Evolutionary conservation across 1,284 basidiomycete species (phyloP).

Genomic region (Leucoagaricus sp.): DNA sequence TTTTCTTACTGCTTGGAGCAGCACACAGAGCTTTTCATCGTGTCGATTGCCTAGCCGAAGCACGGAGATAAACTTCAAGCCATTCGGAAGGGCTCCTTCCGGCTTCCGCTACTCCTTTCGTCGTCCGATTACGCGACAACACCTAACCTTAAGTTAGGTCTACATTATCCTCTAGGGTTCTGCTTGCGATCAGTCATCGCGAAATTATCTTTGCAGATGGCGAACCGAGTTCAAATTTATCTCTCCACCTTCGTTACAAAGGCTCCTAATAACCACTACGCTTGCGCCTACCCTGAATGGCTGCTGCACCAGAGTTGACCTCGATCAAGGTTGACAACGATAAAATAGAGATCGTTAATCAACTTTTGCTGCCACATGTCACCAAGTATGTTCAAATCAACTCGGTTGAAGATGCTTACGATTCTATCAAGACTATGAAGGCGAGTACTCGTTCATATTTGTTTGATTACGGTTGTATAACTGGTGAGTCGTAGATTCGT

Average conservation of each 20-base stretch:
- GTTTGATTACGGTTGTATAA: neutral
- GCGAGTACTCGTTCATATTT: conserved; percentile 35
- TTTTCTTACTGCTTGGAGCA: too few species aligned
- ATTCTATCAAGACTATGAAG: conserved; percentile 94
- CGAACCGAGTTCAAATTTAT: neutral
- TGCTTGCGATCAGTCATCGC: neutral
- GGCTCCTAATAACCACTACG: neutral
- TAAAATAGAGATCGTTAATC: conserved; percentile 83
- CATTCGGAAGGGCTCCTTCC: too few species aligned
- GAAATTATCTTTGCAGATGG: neutral
- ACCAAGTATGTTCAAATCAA: conserved; percentile 74
- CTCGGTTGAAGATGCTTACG: conserved; percentile 79
- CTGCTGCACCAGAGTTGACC: conserved; percentile 35
- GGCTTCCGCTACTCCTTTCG: too few species aligned
- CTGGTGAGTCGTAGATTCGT: conserved; percentile 35
- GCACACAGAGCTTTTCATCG: too few species aligned
- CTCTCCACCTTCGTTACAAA: neutral
- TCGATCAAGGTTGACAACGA: conserved; percentile 69
- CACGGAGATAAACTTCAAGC: too few species aligned
- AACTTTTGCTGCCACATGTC: conserved; percentile 82
- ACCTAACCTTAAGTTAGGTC: conserved; percentile 15
- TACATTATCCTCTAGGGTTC: neutral
- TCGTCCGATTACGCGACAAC: conserved; percentile 15
- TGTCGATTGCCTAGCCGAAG: too few species aligned
- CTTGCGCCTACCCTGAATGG: conserved; percentile 20